phyloP scores from a whole-genome alignment of 441 rosid genomes.

The Syzygium malaccense region DNA sequence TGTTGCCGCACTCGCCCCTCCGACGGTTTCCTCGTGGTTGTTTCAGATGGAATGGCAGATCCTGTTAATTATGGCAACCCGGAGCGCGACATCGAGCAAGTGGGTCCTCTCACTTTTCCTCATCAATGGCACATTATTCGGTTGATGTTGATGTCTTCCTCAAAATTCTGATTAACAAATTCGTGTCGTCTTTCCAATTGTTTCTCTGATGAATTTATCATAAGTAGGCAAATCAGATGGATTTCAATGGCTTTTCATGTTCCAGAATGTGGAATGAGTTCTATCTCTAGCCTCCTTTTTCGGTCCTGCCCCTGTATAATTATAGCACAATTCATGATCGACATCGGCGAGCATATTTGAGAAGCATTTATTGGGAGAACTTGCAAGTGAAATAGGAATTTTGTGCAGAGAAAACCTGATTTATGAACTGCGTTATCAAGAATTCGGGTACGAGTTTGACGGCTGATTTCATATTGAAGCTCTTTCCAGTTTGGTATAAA shows the following conservation, averaged over 20 bases:
- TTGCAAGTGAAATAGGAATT: background rate
- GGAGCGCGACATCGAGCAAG: constrained; percentile 92
- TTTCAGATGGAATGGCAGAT: constrained; percentile 99
- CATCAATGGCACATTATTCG: background rate
- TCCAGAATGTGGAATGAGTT: background rate
- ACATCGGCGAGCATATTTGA: background rate
- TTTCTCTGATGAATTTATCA: background rate
- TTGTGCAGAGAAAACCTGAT: background rate
- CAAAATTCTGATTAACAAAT: background rate
- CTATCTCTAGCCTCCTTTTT: background rate
- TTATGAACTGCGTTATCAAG: background rate
- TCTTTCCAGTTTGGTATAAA: background rate
- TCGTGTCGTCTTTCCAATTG: background rate
- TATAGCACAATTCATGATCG: background rate
- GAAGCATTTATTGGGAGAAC: background rate
- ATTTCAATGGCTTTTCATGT: background rate
- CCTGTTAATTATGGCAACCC: constrained; percentile 55
- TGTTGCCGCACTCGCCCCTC: constrained; percentile 33
- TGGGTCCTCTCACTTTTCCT: constrained; percentile 11
- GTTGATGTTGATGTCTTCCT: background rate
- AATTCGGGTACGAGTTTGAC: background rate
- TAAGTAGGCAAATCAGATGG: background rate
- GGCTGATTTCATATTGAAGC: background rate
- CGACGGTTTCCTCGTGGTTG: constrained; percentile 28
- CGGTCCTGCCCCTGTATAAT: background rate